A percentile compares a stretch with the other conserved stretches of the same genome.
phyloP scores from a whole-genome alignment of 306 rosid species.

The Sindora glabra region DNA sequence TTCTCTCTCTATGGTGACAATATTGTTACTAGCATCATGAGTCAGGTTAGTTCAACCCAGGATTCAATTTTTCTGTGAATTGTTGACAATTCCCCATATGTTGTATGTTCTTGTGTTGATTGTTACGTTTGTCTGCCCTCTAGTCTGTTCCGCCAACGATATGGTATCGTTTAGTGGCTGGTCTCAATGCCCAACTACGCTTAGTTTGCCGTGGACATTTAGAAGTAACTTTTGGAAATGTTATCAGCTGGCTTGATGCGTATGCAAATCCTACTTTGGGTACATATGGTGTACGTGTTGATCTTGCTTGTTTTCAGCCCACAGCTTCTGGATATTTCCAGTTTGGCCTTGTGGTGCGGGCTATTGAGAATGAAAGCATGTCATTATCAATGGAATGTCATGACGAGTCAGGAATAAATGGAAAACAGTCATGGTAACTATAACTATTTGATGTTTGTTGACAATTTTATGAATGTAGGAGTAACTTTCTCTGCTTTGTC shows the following conservation, averaged over 20 bases:
- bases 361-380: slow-evolving; percentile 37
- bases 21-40: slow-evolving; percentile 78
- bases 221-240: slow-evolving; percentile 50
- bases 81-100: background rate
- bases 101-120: slow-evolving; percentile 9
- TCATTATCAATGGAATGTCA: slow-evolving; percentile 29
- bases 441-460: slow-evolving; percentile 4
- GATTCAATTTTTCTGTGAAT: slow-evolving; percentile 6
- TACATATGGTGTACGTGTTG: slow-evolving; percentile 47
- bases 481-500: slow-evolving; percentile 14
- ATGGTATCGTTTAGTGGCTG: slow-evolving; percentile 96
- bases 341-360: slow-evolving; percentile 61
- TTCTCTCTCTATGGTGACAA: slow-evolving; percentile 75
- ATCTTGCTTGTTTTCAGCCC: slow-evolving; percentile 90
- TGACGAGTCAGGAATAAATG: slow-evolving; percentile 33
- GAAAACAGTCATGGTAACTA: slow-evolving; percentile 52
- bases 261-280: slow-evolving; percentile 61
- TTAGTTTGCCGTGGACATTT: slow-evolving; percentile 67
- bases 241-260: slow-evolving; percentile 69
- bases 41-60: slow-evolving; percentile 59
- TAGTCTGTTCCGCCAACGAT: slow-evolving; percentile 85
- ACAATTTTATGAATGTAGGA: background rate
- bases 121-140: slow-evolving; percentile 8
- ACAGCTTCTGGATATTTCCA: slow-evolving; percentile 88
- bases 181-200: slow-evolving; percentile 88